phyloP scores from a whole-genome alignment of 2,329 filamentous ascomycete genomes.

The Fusarium illudens region DNA sequence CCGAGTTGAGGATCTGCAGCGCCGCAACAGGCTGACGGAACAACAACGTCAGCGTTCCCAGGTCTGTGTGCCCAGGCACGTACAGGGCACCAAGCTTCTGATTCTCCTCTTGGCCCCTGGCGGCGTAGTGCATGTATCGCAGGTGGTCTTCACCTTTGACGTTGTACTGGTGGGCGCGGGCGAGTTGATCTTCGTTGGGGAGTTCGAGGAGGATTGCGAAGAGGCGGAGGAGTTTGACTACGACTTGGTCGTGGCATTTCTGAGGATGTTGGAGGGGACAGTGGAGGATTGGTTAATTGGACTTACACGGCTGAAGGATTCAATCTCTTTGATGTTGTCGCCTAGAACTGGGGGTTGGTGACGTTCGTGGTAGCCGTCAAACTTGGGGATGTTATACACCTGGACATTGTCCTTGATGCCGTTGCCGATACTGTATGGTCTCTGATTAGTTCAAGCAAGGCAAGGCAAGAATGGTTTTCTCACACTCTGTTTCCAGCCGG shows the following conservation, averaged over 20 bases:
- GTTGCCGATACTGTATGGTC: neutral
- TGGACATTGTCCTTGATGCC: conserved; percentile 51
- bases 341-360: neutral
- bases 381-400: conserved; percentile 46
- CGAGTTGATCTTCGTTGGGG: conserved; percentile 62
- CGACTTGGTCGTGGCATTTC: conserved; percentile 56
- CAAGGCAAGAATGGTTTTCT: fast-evolving
- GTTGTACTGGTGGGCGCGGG: conserved; percentile 61
- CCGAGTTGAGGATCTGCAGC: conserved; percentile 59
- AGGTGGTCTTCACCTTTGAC: conserved; percentile 65
- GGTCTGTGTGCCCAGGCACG: conserved; percentile 57
- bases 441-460: neutral
- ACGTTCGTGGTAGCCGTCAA: neutral
- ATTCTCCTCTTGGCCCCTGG: conserved; percentile 56
- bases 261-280: neutral
- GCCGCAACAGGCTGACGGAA: conserved; percentile 66
- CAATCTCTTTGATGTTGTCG: neutral
- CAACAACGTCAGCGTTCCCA: conserved; percentile 63
- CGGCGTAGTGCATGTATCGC: conserved; percentile 67
- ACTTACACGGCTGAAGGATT: neutral
- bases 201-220: conserved; percentile 69
- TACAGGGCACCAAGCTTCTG: conserved; percentile 23
- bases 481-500: conserved; percentile 51
- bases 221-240: conserved; percentile 64
- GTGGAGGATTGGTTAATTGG: fast-evolving